These are phyloP conservation scores for Trichophyton schoenleinii DNA, from an alignment of 2,329 filamentous ascomycete genomes.

Conservation along the genomic window DNA sequence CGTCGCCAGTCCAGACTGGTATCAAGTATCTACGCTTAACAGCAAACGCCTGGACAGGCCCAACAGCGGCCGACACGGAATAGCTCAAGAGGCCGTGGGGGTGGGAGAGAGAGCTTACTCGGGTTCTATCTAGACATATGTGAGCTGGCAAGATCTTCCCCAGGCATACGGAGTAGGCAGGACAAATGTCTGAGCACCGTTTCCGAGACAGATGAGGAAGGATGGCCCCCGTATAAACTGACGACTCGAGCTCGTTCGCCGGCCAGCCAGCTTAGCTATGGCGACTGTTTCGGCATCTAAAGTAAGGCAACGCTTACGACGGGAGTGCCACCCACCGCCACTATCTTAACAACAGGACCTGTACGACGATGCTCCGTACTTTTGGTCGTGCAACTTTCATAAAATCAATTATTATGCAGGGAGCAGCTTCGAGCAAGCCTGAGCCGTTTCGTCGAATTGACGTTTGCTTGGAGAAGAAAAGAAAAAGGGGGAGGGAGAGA, in stretches of 20 bases:
- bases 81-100: background rate
- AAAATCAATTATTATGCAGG: background rate
- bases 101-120: background rate
- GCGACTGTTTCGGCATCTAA: background rate
- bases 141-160: too few relatives aligned
- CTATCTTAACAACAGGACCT: background rate
- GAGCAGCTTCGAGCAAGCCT: background rate
- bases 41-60: too few relatives aligned
- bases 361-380: background rate
- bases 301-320: background rate
- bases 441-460: background rate
- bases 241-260: too few relatives aligned
- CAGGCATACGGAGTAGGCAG: too few relatives aligned
- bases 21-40: too few relatives aligned
- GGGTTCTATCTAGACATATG: too few relatives aligned
- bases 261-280: background rate
- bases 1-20: background rate
- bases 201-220: background rate
- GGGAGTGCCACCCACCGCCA: slow-evolving; percentile 1
- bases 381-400: background rate
- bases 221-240: background rate
- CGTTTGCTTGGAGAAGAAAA: background rate
- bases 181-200: background rate
- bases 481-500: too few relatives aligned
- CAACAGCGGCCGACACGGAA: background rate